These are phyloP conservation scores for Curvularia sp. DNA, from an alignment of 2,329 filamentous ascomycete genomes.

Conservation along the genomic window DNA sequence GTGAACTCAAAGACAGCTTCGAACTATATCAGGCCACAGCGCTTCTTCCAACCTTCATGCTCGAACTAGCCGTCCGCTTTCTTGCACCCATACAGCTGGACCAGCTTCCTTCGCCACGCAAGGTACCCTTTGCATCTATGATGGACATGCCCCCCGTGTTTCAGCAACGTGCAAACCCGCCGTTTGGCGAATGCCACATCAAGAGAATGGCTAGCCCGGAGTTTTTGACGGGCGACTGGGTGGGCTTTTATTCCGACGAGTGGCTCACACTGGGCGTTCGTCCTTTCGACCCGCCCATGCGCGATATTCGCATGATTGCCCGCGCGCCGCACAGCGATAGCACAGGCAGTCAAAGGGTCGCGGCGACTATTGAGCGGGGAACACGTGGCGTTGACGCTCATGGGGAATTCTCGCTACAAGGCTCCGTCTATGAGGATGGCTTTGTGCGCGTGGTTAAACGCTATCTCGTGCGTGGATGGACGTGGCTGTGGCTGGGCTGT, in stretches of 20 bases:
- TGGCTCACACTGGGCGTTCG: neutral
- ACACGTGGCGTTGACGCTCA: slow-evolving; percentile 23
- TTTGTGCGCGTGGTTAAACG: slow-evolving; percentile 24
- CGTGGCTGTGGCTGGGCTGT: slow-evolving; percentile 28
- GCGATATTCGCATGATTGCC: slow-evolving; percentile 21
- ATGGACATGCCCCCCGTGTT: slow-evolving; percentile 29
- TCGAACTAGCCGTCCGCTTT: slow-evolving; percentile 12
- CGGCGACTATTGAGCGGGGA: slow-evolving; percentile 14
- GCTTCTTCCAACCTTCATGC: slow-evolving; percentile 12
- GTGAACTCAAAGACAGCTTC: slow-evolving; percentile 5
- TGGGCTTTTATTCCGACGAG: slow-evolving; percentile 29
- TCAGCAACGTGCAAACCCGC: neutral
- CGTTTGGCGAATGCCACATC: slow-evolving; percentile 27
- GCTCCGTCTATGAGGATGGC: slow-evolving; percentile 25
- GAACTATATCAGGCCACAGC: slow-evolving; percentile 19
- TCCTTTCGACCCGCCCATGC: slow-evolving; percentile 25
- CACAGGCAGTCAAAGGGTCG: neutral
- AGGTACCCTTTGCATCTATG: slow-evolving; percentile 21
- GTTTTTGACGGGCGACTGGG: slow-evolving; percentile 30
- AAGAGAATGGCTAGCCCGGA: slow-evolving; percentile 24
- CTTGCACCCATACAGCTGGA: neutral
- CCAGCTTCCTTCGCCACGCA: slow-evolving; percentile 20
- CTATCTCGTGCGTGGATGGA: slow-evolving; percentile 15
- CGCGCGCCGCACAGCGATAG: neutral
- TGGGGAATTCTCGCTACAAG: slow-evolving; percentile 27